These are phyloP conservation scores for Pochonia chlamydosporia DNA, from an alignment of 2,329 filamentous ascomycete species.

Conservation along the genomic window DNA sequence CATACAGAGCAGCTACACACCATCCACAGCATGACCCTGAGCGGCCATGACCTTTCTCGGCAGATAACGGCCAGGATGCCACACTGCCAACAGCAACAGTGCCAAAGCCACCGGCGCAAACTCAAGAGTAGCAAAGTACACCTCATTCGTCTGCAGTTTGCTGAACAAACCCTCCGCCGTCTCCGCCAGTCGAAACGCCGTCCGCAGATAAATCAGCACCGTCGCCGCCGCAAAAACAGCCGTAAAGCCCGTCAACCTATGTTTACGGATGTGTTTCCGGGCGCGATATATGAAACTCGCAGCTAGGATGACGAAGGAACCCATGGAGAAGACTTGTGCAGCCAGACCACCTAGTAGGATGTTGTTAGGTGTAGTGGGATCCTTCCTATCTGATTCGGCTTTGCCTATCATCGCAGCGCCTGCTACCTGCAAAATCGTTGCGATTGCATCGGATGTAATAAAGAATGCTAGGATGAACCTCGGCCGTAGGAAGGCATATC, in stretches of 20 bases:
- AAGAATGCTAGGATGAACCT: slow-evolving; percentile 47
- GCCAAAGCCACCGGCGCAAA: slow-evolving; percentile 48
- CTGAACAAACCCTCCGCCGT: slow-evolving; percentile 43
- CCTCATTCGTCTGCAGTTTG: slow-evolving; percentile 41
- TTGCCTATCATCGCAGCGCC: slow-evolving; percentile 50
- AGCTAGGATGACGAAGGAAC: slow-evolving; percentile 39
- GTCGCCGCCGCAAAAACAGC: slow-evolving; percentile 37
- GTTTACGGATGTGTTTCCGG: not conserved
- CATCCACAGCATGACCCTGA: too few species aligned
- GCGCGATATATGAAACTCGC: slow-evolving; percentile 23
- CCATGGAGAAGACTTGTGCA: slow-evolving; percentile 48
- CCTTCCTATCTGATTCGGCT: slow-evolving; percentile 39
- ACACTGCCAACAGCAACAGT: slow-evolving; percentile 35
- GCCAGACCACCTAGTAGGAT: slow-evolving; percentile 50
- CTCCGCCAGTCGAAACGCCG: slow-evolving; percentile 48
- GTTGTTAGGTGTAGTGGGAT: slow-evolving; percentile 46
- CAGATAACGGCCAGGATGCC: slow-evolving; percentile 24
- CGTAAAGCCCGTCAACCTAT: slow-evolving; percentile 33
- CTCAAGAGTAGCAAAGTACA: slow-evolving; percentile 47
- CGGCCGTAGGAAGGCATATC: slow-evolving; percentile 38
- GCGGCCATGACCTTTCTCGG: too few species aligned
- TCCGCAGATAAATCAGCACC: slow-evolving; percentile 45
- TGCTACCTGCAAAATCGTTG: slow-evolving; percentile 46
- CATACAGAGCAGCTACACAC: too few species aligned
- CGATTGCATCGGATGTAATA: slow-evolving; percentile 46